Evolutionary conservation across 2,329 filamentous ascomycete species (phyloP), one percentile per base, ranked within the genome.

Genomic region (Penicillium sp.): DNA sequence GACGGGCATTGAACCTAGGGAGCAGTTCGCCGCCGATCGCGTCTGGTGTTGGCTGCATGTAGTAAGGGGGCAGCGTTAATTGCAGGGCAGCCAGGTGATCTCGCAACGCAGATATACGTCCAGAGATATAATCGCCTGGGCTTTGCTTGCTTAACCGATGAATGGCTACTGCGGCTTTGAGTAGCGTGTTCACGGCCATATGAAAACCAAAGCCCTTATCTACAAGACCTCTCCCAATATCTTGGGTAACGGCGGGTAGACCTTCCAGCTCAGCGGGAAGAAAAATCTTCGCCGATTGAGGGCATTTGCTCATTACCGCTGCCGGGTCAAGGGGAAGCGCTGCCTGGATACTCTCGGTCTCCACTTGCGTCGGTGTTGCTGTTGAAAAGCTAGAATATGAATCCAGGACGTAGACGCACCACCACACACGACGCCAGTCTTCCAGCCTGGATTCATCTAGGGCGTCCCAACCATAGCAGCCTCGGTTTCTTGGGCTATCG

Each of bases 351-450:
- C 41, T 43, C 41, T 43, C 41, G 41, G 41, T 43, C 15, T 43
- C 41, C 41, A 43, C 41, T 43, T 43, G 41, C 41, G 41, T 43
- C 41, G 41, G 41, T 20, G 41, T 43, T 43, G 17, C 41, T 43
- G 41, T 43, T 43, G 41, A 43, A 43, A 43, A 43, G 41, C 41
- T 43, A 43, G 41, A 43, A 43, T 43, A 43, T 43, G 41, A 43
- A 20, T 43, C 41, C 41, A 43, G 41, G 20, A 25, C 15, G 41
- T 43, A 43, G 41, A 43, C n/a, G 41, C 41, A 43, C 41, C 41
- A 20, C 41, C 41, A 43, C 41, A 43, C 41, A 43, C 41, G 41
- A n/a, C 41, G 41, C 41, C n/a, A 43, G 41, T 43, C 41, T 43
- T 43, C 41, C 41, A 43, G 41, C 41, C 11, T 14, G 35, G 35